Percentiles rank a stretch among this genome's conserved stretches.
Conservation (phyloP, 2,329 filamentous ascomycete species). For the Calycina herbarum region DNA sequence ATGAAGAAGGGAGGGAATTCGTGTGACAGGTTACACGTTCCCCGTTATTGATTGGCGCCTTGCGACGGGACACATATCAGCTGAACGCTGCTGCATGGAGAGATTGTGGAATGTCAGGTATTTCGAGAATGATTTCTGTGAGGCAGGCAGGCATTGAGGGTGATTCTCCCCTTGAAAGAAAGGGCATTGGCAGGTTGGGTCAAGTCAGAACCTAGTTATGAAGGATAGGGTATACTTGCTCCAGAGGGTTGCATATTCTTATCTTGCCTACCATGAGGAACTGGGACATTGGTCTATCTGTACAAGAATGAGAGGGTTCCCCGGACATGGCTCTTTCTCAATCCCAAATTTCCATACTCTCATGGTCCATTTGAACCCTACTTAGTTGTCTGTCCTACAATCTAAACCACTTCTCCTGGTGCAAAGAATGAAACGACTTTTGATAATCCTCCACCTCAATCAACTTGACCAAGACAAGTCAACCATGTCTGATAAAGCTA, state of each 20-base stretch:
- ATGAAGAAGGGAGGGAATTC: neutral
- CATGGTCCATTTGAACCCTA: neutral
- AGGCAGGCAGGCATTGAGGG: neutral
- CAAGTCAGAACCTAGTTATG: neutral
- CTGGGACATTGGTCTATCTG: no score
- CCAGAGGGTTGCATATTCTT: neutral
- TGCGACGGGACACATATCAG: neutral
- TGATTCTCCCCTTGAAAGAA: neutral
- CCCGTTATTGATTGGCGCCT: neutral
- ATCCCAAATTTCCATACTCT: neutral
- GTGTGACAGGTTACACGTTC: neutral
- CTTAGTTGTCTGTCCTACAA: neutral
- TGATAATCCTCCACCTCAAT: neutral
- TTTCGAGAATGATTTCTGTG: neutral
- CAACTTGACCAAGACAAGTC: neutral
- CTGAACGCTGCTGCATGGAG: neutral
- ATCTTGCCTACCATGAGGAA: neutral
- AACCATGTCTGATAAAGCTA: neutral
- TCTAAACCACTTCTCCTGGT: neutral
- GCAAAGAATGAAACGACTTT: neutral
- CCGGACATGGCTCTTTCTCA: no score
- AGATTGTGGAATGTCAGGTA: neutral
- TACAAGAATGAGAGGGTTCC: no score
- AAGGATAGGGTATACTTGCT: neutral
- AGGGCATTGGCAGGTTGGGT: neutral